Percentiles rank a stretch among this genome's conserved stretches.
phyloP scores from a whole-genome alignment of 768 basidiomycete genomes.

The Nidularia pulvinata region DNA sequence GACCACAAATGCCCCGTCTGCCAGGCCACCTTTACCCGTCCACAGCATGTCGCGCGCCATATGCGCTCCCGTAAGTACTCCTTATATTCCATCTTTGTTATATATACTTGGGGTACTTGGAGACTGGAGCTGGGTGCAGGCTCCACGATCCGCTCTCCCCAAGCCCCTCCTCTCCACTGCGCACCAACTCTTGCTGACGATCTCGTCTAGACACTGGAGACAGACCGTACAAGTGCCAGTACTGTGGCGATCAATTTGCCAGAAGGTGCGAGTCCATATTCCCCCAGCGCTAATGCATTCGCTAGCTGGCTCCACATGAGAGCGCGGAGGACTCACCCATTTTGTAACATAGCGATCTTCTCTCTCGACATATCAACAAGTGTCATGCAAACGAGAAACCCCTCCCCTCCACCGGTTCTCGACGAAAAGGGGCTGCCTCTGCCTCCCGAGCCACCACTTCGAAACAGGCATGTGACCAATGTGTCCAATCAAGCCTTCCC shows the following conservation, averaged over 20 bases:
- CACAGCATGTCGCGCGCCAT: conserved; percentile 88
- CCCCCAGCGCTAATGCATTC: too few relatives aligned
- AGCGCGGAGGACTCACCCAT: background rate
- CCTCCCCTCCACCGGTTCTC: conserved; percentile 31
- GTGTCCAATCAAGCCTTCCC: conserved; percentile 70
- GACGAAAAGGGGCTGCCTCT: conserved; percentile 68
- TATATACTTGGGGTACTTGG: conserved; percentile 12
- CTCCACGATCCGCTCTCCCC: conserved; percentile 13
- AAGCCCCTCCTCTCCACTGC: conserved; percentile 1
- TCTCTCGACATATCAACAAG: conserved; percentile 86
- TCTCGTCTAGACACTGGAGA: conserved; percentile 75
- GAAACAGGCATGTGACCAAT: conserved; percentile 87
- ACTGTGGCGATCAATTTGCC: conserved; percentile 90
- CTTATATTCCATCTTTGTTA: conserved; percentile 7
- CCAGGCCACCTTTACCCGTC: conserved; percentile 84
- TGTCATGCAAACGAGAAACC: conserved; percentile 82
- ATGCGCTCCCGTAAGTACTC: conserved; percentile 83
- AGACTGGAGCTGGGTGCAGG: background rate
- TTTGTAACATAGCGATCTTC: conserved; percentile 73
- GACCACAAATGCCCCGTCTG: conserved; percentile 90
- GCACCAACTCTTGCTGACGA: conserved; percentile 10
- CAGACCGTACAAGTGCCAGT: conserved; percentile 86
- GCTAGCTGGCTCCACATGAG: background rate
- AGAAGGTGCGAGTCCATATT: conserved; percentile 50
- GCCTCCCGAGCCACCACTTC: conserved; percentile 75